Conservation (phyloP, 2,329 filamentous ascomycete genomes). For the Ophiosphaerella herpotricha region DNA sequence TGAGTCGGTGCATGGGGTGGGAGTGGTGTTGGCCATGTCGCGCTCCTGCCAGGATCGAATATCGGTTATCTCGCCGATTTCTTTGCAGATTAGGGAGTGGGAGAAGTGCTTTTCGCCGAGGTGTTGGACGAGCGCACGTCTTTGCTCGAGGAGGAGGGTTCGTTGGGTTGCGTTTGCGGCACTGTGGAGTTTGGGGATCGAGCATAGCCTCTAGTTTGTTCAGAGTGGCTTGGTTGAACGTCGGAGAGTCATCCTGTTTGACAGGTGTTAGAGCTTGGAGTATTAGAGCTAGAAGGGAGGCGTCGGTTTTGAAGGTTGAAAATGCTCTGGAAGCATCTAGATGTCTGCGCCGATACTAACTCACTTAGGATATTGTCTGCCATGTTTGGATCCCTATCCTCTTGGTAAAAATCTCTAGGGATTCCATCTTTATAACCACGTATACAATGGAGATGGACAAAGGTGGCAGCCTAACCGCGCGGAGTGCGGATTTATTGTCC, state of each 20-base stretch:
- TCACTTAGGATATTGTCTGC: too few relatives aligned
- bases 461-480: too few relatives aligned
- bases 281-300: neutral
- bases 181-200: conserved; percentile 16
- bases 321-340: conserved; percentile 1
- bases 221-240: conserved; percentile 17
- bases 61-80: conserved; percentile 31
- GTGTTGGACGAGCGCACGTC: conserved; percentile 12
- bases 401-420: too few relatives aligned
- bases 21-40: neutral
- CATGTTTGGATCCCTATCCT: too few relatives aligned
- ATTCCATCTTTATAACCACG: too few relatives aligned
- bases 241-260: neutral
- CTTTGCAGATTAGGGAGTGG: conserved; percentile 32
- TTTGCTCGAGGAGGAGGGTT: conserved; percentile 13
- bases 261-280: conserved; percentile 9
- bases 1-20: neutral
- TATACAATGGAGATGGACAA: too few relatives aligned
- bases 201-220: conserved; percentile 23
- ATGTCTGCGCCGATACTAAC: neutral
- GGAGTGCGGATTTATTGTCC: too few relatives aligned
- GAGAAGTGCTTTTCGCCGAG: conserved; percentile 22
- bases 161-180: conserved; percentile 13
- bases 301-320: neutral
- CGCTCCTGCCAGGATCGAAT: conserved; percentile 32